Evolutionary conservation across 2,329 filamentous ascomycete genomes (phyloP).

Genomic region (Cytospora schulzeri): DNA sequence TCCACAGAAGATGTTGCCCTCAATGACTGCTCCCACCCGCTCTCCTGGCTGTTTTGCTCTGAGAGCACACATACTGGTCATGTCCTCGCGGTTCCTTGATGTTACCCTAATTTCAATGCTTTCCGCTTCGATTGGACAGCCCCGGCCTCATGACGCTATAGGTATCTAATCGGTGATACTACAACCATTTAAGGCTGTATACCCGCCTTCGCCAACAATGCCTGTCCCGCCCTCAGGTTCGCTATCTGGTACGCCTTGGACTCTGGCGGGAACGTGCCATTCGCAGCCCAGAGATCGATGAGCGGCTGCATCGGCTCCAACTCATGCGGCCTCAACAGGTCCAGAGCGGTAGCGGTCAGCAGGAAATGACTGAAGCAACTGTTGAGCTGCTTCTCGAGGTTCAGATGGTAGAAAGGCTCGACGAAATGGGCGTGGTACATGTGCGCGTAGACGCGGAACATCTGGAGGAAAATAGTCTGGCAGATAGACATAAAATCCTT

Average conservation of each 20-base stretch:
- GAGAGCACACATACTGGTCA: neutral
- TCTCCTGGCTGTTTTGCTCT: neutral
- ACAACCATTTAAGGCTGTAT: conserved; percentile 19
- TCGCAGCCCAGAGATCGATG: conserved; percentile 77
- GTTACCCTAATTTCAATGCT: neutral
- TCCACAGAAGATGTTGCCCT: too few relatives aligned
- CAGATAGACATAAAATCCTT: conserved; percentile 76
- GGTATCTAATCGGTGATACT: neutral
- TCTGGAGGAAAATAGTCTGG: conserved; percentile 82
- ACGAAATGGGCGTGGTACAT: conserved; percentile 85
- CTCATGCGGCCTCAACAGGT: conserved; percentile 74
- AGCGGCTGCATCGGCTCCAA: conserved; percentile 82
- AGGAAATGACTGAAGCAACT: conserved; percentile 74
- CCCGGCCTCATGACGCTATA: neutral
- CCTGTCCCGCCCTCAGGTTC: conserved; percentile 50
- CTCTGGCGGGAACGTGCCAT: conserved; percentile 71
- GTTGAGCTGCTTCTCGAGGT: conserved; percentile 68
- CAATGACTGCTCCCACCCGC: too few relatives aligned
- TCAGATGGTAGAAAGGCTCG: conserved; percentile 72
- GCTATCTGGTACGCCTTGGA: conserved; percentile 55
- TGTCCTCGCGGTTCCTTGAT: neutral
- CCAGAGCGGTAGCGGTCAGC: conserved; percentile 66
- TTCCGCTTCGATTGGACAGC: neutral
- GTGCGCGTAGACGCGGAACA: conserved; percentile 89
- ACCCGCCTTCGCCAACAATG: conserved; percentile 38